Base-by-base conservation (phyloP, 352 stramenopile species). In the Phytophthora syringae region DNA sequence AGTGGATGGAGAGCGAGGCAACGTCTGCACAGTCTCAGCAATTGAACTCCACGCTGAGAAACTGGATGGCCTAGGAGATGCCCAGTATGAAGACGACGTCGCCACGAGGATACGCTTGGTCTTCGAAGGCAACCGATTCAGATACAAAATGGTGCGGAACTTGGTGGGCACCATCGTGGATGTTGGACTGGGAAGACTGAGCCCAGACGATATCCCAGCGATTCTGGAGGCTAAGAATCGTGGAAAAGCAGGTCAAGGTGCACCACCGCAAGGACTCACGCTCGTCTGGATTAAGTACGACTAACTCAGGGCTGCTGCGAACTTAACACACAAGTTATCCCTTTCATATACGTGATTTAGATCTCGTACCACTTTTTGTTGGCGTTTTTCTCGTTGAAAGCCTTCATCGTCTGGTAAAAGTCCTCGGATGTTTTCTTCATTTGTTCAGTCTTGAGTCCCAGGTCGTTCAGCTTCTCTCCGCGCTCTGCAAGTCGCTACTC, bases 321-420 rank as follows among this genome's bases (percentile, higher is more conserved):
- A 37, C 50, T 54, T 54, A n/a, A n/a, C n/a, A n/a, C n/a, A n/a
- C n/a, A 43, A 4, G 7, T 59, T 52, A 7, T 55, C 43, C 39
- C 25, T 56, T 24, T 10, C 27, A 50, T 13, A 27, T 25, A 3
- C 27, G 48, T 67, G 39, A 2, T 53, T 72, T 92, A n/a, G 92
- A 88, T 55, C n/a, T 94, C 81, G 72, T 92, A 94, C 82, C 86
- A 94, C 53, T 93, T 95, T 52, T 95, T 93, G 61, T 85, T 92
- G 15, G 80, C 74, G 44, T 92, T 90, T 57, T 92, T 90, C 45
- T 92, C 77, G 72, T 95, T 93, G 54, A 91, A 95, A 15, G 81
- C 85, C 66, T 88, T 89, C 83, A 93, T 95, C 3, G 82, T 91
- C 48, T 88, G 77, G 64, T 92, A 92, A 65, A 95, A 95, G 49